phyloP scores from a whole-genome alignment of 2,329 filamentous ascomycete genomes.

The Botrytis aclada region DNA sequence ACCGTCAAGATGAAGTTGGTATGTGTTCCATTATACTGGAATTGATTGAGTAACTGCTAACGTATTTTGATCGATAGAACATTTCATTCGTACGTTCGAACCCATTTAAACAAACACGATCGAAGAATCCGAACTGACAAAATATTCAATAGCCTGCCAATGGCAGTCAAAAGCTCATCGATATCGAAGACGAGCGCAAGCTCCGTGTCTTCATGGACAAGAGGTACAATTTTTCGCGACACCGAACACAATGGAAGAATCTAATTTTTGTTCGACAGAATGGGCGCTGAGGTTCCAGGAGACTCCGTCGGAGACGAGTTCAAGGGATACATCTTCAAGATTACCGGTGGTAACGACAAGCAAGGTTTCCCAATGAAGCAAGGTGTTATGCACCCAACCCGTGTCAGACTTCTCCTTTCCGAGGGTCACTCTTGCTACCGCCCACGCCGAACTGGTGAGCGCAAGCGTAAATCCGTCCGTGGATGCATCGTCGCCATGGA shows the following conservation, averaged over 20 bases:
- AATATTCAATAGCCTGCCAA: slow-evolving; percentile 68
- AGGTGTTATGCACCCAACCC: slow-evolving; percentile 97
- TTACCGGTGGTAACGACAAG: slow-evolving; percentile 99
- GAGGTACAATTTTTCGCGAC: slow-evolving; percentile 51
- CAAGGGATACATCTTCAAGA: slow-evolving; percentile 99
- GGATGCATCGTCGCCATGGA: slow-evolving; percentile 98
- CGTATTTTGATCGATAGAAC: slow-evolving; percentile 29
- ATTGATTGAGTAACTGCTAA: slow-evolving; percentile 29
- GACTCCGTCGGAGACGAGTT: slow-evolving; percentile 98
- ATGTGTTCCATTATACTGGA: slow-evolving; percentile 21
- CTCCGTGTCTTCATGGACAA: slow-evolving; percentile 98
- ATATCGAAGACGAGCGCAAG: slow-evolving; percentile 99
- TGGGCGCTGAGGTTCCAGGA: slow-evolving; percentile 88
- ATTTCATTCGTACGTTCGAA: slow-evolving; percentile 37
- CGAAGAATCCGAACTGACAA: slow-evolving; percentile 26
- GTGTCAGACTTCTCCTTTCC: slow-evolving; percentile 93
- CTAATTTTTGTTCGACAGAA: slow-evolving; percentile 46
- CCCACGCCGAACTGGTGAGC: slow-evolving; percentile 94
- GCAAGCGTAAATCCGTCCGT: slow-evolving; percentile 98
- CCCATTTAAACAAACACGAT: not conserved
- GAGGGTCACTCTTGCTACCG: slow-evolving; percentile 99
- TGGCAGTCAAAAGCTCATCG: slow-evolving; percentile 99
- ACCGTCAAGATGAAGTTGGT: slow-evolving; percentile 38
- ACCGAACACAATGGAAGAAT: not conserved
- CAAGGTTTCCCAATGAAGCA: slow-evolving; percentile 99